Base-by-base conservation (phyloP, 805 yeast genomes). In the Metschnikowia lunata region DNA sequence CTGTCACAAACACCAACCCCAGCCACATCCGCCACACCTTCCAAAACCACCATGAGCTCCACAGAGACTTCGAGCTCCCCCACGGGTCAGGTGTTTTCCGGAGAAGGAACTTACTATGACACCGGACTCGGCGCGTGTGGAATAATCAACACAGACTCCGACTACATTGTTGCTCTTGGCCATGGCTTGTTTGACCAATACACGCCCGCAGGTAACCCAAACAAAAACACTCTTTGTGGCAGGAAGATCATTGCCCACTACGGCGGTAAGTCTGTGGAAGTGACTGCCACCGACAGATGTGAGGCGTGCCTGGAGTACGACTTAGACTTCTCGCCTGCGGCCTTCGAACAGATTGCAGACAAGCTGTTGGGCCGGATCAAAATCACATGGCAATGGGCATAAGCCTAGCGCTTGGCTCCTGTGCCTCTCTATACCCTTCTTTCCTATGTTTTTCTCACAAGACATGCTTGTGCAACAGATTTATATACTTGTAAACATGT, bases 291-390 rank as follows among this genome's bases (percentile, higher is more conserved):
- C 32, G 86, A 81, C 63, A 64, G 74, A 49, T 80, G 85, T 63
- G 75, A 66, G 43, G 82, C 77, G 15, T 80, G 85, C 55, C 49
- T 59, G 23, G 55, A 60, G 37, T 58, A 75, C 46, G 78, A 72
- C 54, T 72, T 80, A 47, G 86, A 81, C 54, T 68, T 81, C 45
- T 76, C 83, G n/a, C 84, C 84, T 6, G 57, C 76, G 46, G 85
- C 85, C 4, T 80, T 81, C 58, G 43, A 61, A 34, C 56, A 64
- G 50, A 62, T 80, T 47, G 84, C 83, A 14, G 76, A 72, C 54
- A 59, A 65, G 58, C 65, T 59, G 41, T 74, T 69, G 55, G 86
- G 85, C 37, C 74, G 81, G 49, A 70, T 81, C 50, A 61, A 67
- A 18, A 71, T 80, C 54, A 60, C 75, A 39, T 80, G 86, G 86